Evolutionary conservation across 139 green algal genomes (phyloP), one percentile per base, ranked within the genome.

Genomic region (Chlorella sp.): DNA sequence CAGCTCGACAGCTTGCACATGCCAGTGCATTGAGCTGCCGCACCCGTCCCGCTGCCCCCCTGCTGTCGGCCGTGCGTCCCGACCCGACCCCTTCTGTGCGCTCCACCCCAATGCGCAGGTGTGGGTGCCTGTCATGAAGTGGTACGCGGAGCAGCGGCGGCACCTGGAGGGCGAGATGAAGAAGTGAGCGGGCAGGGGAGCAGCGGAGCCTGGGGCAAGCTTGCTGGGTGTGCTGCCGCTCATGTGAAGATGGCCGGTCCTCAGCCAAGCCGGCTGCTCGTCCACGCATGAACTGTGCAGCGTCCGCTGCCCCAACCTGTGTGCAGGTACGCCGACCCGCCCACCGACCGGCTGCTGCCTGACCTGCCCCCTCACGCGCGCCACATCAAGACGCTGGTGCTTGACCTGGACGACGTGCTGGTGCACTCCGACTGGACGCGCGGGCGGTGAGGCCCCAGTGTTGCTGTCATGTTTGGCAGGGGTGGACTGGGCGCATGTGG

Each of bases 381-480:
- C n/a, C 87, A 95, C 86, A 88, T 97, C 58, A 95, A 96, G 79
- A 99, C 97, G 24, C 91, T 99, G 34, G 97, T 99, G 40, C 91
- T 99, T 54, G 97, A 99, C 90, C 87, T 99, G 68, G 94, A 99
- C 76, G 95, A 97, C 44, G 86, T 96, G 72, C 92, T 99, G 76
- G 91, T 99, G 54, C 92, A 96, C 80, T 96, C 94, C 24, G 91
- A 99, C 80, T 99, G 97, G 97, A 98, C 92, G 34, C 91, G 95
- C 5, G 90, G 83, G 3, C 79, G 88, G 81, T 90, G 44, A 88
- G 86, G n/a, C 88, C 89, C n/a, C 51, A 54, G 28, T 8, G 48
- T 28, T 34, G n/a, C 1, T 26, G 48, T n/a, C 14, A 19, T 28
- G 60, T 19, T 11, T 28, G 60, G 60, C 60, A 68, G 60, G 20